A percentile compares a stretch with the other conserved stretches of the same genome.
Evolutionary conservation across 805 yeast species (phyloP).

Genomic region (Yarrowia osloensis): DNA sequence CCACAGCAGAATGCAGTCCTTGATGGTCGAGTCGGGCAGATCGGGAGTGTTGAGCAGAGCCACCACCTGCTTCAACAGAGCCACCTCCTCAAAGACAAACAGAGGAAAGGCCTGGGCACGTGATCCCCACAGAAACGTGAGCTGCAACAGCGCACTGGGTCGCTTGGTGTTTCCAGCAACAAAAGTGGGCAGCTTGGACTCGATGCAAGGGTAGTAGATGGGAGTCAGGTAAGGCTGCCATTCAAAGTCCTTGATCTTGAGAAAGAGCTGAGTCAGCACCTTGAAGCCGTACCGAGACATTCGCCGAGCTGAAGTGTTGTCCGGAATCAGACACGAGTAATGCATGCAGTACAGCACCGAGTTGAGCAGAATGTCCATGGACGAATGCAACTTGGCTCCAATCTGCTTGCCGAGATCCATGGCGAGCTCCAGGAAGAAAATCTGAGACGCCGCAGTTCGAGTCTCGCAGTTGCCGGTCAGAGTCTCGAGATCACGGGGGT

Average conservation of each 20-base stretch:
- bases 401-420: conserved; percentile 58
- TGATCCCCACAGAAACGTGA: conserved; percentile 62
- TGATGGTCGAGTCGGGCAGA: conserved; percentile 69
- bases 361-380: conserved; percentile 53
- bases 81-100: conserved; percentile 56
- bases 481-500: neutral
- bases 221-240: conserved; percentile 57
- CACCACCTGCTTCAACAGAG: conserved; percentile 58
- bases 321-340: conserved; percentile 49
- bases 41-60: conserved; percentile 53
- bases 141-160: conserved; percentile 71
- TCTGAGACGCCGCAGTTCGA: conserved; percentile 9
- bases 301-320: conserved; percentile 48
- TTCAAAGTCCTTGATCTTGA: conserved; percentile 51
- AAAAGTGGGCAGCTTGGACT: conserved; percentile 67
- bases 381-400: conserved; percentile 56
- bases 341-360: conserved; percentile 61
- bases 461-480: conserved; percentile 2
- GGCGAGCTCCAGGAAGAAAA: conserved; percentile 43
- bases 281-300: conserved; percentile 70
- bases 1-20: conserved; percentile 47
- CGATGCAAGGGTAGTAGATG: conserved; percentile 57
- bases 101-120: conserved; percentile 51
- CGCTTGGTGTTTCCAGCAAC: conserved; percentile 79
- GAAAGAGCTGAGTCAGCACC: conserved; percentile 60